Evolutionary conservation across 345 rosid species (phyloP), one percentile per base, ranked within the genome.

Genomic region (Murraya paniculata): DNA sequence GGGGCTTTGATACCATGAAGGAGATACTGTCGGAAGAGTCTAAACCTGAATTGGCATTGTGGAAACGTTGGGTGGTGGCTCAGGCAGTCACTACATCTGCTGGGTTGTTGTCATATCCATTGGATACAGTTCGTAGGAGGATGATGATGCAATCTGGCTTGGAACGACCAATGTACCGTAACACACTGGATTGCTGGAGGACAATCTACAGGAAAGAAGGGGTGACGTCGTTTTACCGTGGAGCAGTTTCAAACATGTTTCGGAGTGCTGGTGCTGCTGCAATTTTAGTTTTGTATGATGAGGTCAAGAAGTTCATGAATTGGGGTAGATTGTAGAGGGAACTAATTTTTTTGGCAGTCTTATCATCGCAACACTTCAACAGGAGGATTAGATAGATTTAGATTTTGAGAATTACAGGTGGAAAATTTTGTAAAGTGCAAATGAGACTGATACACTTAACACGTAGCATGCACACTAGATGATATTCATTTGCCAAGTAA

Each of bases 61-160:
- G 97, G 97, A 94, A 92, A 82, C 91, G 97, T 10, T 94, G 97
- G 97, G 77, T 77, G 68, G 89, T 90, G 79, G 97, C 99, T 58
- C 99, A 91, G 86, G 95, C 86, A 19, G 98, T 94, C 55, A 92
- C 98, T 14, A 90, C 98, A 2, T 89, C 97, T 48, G 95, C 97
- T 38, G 98, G 97, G n/a, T 73, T 94, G 79, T 71, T 90, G 73
- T 96, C 97, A 5, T 96, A 96, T 77, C 98, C 97, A 25, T 74
- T 94, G 76, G 98, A 92, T 80, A 94, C 98, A 33, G 98, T 94
- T 64, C 82, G 99, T 71, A 88, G 98, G 74, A 83, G 97, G 83
- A 92, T 96, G 87, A 96, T 96, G 99, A 96, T 94, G 98, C 97
- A 96, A 67, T 92, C 98, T 4, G 98, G 99, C 56, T 75, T 91